Base-by-base conservation (phyloP, 2,329 filamentous ascomycete species). In the Diplodia mutila region DNA sequence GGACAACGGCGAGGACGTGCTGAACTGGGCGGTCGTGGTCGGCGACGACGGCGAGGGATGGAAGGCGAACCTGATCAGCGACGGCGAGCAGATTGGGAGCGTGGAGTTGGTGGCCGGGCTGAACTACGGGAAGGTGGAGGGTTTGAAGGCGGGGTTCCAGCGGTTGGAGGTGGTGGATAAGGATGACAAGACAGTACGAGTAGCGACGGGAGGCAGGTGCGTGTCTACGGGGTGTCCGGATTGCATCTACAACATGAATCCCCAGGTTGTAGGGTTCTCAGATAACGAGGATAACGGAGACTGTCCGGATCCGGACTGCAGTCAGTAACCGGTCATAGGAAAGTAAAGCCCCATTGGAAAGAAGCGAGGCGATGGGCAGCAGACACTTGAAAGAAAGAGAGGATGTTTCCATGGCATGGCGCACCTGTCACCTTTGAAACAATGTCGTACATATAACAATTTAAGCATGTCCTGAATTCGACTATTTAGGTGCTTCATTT, bases 191-290 rank as follows among this genome's bases (percentile, higher is more conserved):
- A 14, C 21, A 0, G 59, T 63, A n/a, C n/a, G 27, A 18, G 59
- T 63, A 9, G 59, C 51, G 8, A 46, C 61, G 16, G 57, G 46
- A 0, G 66, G 66, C 2, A 21, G 55, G 23, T 46, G 34, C 37
- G 53, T 67, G 11, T 34, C 48, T 4, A 37, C 39, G 23, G 42
- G 51, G 11, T 67, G 66, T 63, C 66, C 66, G 8, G 66, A 52
- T 29, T 51, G 66, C 9, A 63, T 48, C n/a, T 67, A 63, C n/a
- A 67, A 61, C 23, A 67, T 67, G 66, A 61, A 67, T 63, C 55
- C 66, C n/a, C 55, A 63, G 57, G 66, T 67, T 2, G 66, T 67
- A 1, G 55, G 55, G 5, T 18, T 67, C 16, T n/a, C 48, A 12
- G 49, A 51, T 42, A 21, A n/a, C 3, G 59, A 48, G 18, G 27